Evolutionary conservation across 2,329 filamentous ascomycete genomes (phyloP).

Genomic region (Metarhizium guizhouense): DNA sequence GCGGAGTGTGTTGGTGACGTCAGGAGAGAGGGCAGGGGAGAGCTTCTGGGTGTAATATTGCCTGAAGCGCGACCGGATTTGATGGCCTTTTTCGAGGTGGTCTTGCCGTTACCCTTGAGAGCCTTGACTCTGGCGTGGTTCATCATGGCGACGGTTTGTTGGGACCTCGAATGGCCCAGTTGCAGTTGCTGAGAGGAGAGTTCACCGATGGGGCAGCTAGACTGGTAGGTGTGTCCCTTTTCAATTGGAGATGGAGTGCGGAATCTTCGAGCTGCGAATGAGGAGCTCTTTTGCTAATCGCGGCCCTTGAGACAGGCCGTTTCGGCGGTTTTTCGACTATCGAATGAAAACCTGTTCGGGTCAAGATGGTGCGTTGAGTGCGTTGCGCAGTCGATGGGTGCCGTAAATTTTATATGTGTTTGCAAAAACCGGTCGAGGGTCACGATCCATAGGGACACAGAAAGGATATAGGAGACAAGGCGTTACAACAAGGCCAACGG

Average conservation of each 20-base stretch:
- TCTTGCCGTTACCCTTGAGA: conserved; percentile 62
- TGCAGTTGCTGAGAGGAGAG: not conserved
- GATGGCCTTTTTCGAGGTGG: conserved; percentile 57
- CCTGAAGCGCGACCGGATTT: conserved; percentile 51
- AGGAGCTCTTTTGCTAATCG: not conserved
- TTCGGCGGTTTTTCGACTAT: not conserved
- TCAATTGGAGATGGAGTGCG: too few relatives aligned
- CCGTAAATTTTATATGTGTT: not conserved
- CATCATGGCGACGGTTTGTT: conserved; percentile 32
- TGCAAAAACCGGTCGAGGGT: not conserved
- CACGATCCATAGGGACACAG: conserved; percentile 4
- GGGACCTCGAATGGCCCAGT: not conserved
- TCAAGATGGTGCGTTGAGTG: conserved; percentile 4
- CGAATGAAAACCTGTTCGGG: not conserved
- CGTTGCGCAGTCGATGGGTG: not conserved
- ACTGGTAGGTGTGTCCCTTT: not conserved
- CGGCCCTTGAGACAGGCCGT: not conserved
- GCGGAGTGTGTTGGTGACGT: conserved; percentile 52
- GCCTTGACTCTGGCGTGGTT: conserved; percentile 59
- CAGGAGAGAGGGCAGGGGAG: conserved; percentile 47
- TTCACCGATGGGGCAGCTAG: not conserved
- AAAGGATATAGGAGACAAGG: not conserved
- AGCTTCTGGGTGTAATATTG: conserved; percentile 46
- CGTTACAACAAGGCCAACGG: not conserved
- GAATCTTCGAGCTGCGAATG: not conserved